phyloP scores from a whole-genome alignment of 2,329 filamentous ascomycete species.

The Chaetothyriales sp. region DNA sequence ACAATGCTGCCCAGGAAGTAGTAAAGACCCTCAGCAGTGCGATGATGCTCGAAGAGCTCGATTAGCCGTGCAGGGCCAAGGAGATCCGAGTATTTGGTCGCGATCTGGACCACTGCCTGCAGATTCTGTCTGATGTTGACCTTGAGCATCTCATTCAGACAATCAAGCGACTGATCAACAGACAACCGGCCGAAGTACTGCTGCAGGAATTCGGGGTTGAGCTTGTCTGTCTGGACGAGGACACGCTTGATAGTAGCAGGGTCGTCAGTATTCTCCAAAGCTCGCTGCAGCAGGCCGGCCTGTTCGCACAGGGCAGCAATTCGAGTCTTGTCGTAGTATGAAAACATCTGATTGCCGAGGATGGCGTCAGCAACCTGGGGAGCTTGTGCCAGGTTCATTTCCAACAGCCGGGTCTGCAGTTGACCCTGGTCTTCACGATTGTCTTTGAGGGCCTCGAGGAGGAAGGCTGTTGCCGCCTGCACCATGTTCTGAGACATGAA shows the following conservation, averaged over 20 bases:
- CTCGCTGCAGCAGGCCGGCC: conserved; percentile 71
- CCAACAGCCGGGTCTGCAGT: conserved; percentile 82
- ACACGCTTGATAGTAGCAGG: conserved; percentile 81
- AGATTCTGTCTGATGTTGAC: conserved; percentile 93
- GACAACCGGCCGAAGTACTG: conserved; percentile 89
- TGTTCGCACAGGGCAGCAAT: conserved; percentile 88
- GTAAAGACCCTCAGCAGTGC: conserved; percentile 90
- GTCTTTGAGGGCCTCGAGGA: conserved; percentile 86
- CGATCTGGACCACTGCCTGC: conserved; percentile 83
- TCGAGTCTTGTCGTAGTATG: conserved; percentile 81
- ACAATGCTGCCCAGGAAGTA: conserved; percentile 97
- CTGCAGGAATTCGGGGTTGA: conserved; percentile 80
- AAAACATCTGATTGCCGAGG: conserved; percentile 95
- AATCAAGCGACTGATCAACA: conserved; percentile 87
- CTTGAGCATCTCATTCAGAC: conserved; percentile 90
- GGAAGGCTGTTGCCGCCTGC: conserved; percentile 93
- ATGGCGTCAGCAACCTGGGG: conserved; percentile 97
- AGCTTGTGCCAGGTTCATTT: conserved; percentile 96
- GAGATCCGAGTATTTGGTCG: conserved; percentile 94
- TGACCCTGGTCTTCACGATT: conserved; percentile 88
- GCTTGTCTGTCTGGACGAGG: conserved; percentile 65
- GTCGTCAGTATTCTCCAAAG: conserved; percentile 89
- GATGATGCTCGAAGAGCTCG: conserved; percentile 92
- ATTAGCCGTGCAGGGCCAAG: conserved; percentile 78
- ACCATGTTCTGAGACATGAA: conserved; percentile 98